Evolutionary conservation across 192 early-diverging fungal species (phyloP), one percentile per base, ranked within the genome.

Genomic region (Coemansia sp.): DNA sequence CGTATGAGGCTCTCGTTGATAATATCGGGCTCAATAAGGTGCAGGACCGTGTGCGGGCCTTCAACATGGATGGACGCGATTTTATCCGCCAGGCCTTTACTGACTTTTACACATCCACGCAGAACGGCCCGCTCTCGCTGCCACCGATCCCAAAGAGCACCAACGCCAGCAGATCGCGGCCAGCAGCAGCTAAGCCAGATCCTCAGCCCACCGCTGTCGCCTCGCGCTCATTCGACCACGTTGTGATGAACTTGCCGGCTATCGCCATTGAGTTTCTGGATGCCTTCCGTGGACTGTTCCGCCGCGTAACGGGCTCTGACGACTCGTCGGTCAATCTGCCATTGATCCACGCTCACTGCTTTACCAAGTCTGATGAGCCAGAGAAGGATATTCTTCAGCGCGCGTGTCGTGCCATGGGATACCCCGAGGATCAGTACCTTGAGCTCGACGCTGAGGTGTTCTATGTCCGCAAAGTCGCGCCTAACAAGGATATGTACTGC

Each of bases 401-500:
- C 8, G 77, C 78, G 6, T 85, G 78, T 34, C 71, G 68, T 2
- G 77, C 78, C 9, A 73, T 94, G 41, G 89, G 86, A 5, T 72
- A 74, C 45, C 72, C 86, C 3, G 67, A 85, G 38, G 77, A 86
- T 29, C 38, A 71, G 25, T 72, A 75, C 57, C 42, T 25, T 15
- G 71, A 76, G 6, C 63, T 78, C 2, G 75, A 73, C n/a, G 83
- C 74, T 1, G 60, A 66, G 10, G 80, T 95, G 5, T 90, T 93
- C 71, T 90, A 87, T 73, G 98, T 99, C 1, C 90, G 98, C 25
- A 91, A 92, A 51, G 98, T 99, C 2, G 95, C 98, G 1, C 98
- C 98, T 2, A 95, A 94, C 58, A 99, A 99, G 85, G 95, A 99
- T 31, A 99, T 99, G 98, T 90, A 94, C 68, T 99, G 98, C 70